Evolutionary conservation across 805 yeast species (phyloP), one percentile per base, ranked within the genome.

Genomic region (Peterozyma xylosa): DNA sequence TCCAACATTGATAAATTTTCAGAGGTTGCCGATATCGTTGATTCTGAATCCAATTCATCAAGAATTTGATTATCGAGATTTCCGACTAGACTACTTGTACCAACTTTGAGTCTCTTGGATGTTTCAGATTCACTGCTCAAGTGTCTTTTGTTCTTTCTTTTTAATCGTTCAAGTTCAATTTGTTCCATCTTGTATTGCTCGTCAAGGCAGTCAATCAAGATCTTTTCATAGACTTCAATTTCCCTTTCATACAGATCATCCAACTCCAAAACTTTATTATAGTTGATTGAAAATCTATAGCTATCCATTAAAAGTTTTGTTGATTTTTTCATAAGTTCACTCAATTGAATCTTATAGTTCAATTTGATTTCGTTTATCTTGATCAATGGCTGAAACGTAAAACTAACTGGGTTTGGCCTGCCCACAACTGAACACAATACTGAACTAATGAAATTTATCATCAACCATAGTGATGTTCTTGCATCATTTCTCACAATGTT

Each of bases 401-500:
- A 62, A 1, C 76, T 68, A 9, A 75, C 74, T 1, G 80, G 80
- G 48, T 73, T 74, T 3, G 80, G 80, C 48, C 80, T 60, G 9
- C 80, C 79, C 21, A 74, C 58, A 13, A 73, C 69, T 0, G 78
- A 70, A 51, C 79, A 73, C 15, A 72, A 51, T 33, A 72, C 73
- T 2, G 76, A 72, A n/a, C 70, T 60, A 21, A 71, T 58, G 46
- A 70, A 66, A 48, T 71, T 69, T 43, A 74, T 62, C 2, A 74
- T 74, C 45, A 73, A 70, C 78, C 79, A 75, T 5, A 73, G 62
- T 37, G 74, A 66, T 14, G 71, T 64, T 42, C 73, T 62, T 16
- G 63, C 67, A 42, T 68, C 67, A 13, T 52, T 50, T 41, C 49
- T 49, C 5, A 62, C 55, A 29, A 60, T 53, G 38, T 49, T 54